Conservation (phyloP, 495 filamentous ascomycete genomes). For the Choiromyces venosus region DNA sequence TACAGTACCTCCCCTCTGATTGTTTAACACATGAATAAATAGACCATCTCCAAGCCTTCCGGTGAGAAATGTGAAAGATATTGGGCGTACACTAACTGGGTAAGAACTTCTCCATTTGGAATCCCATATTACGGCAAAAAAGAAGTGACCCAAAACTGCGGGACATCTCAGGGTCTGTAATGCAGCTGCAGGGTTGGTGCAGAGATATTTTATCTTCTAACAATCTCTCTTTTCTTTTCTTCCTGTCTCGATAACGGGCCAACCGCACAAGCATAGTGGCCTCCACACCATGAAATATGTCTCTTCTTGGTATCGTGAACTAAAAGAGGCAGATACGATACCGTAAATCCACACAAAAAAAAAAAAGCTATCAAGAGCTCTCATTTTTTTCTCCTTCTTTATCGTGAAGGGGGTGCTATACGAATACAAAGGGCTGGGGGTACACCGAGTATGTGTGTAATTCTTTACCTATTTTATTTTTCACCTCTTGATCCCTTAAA, state of each 20-base stretch:
- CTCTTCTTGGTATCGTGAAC: slow-evolving; percentile 1
- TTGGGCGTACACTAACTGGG: neutral
- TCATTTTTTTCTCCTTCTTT: neutral
- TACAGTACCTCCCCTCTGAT: neutral
- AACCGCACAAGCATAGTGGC: neutral
- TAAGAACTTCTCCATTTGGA: neutral
- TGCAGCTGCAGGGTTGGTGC: neutral
- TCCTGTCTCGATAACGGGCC: neutral
- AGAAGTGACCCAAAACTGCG: neutral
- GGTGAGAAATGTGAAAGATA: neutral
- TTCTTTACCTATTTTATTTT: neutral
- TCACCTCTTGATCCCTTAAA: neutral
- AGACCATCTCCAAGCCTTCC: neutral
- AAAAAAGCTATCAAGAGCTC: neutral
- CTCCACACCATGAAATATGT: neutral
- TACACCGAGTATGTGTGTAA: neutral
- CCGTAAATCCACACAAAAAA: neutral
- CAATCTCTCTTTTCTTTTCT: neutral
- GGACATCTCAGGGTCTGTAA: neutral
- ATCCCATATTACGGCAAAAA: neutral
- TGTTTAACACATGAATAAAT: neutral
- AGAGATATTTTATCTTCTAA: too few relatives aligned
- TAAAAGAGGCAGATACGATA: neutral
- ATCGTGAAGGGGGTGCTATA: neutral
- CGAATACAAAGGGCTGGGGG: neutral